Evolutionary conservation across 352 stramenopile genomes (phyloP).

Genomic region (Globisporangium canariense): DNA sequence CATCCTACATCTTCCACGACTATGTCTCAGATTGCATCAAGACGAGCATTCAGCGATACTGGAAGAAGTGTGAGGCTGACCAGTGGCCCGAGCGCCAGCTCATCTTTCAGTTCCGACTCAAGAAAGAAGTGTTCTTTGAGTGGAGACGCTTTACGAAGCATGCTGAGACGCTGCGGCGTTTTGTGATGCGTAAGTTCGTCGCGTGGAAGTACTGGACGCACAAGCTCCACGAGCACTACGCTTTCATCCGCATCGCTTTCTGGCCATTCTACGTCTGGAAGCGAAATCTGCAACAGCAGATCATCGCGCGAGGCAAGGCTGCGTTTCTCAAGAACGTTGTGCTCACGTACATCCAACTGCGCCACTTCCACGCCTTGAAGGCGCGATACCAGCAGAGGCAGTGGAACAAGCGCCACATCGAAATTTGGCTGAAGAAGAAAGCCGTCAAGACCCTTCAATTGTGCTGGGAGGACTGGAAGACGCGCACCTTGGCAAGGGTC

Average conservation of each 20-base stretch:
- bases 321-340: conserved; percentile 52
- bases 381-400: conserved; percentile 25
- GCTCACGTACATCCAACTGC: conserved; percentile 53
- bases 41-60: conserved; percentile 35
- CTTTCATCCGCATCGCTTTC: conserved; percentile 61
- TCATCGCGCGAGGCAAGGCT: conserved; percentile 59
- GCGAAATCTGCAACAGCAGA: conserved; percentile 60
- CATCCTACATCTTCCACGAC: conserved; percentile 59
- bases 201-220: conserved; percentile 56
- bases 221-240: conserved; percentile 45
- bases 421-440: conserved; percentile 26
- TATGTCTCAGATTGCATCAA: conserved; percentile 50
- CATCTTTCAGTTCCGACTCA: conserved; percentile 56
- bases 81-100: conserved; percentile 56
- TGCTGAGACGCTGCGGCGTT: conserved; percentile 27
- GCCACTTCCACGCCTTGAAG: conserved; percentile 50
- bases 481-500: conserved; percentile 12
- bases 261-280: conserved; percentile 86
- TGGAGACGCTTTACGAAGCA: conserved; percentile 50
- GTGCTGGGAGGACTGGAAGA: conserved; percentile 39
- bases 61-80: conserved; percentile 36
- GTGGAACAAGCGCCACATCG: conserved; percentile 30
- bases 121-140: conserved; percentile 46
- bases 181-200: conserved; percentile 59
- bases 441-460: conserved; percentile 11